These are phyloP conservation scores for Macadamia integrifolia DNA, from an alignment of 164 flowering plant species.

Conservation along the genomic window DNA sequence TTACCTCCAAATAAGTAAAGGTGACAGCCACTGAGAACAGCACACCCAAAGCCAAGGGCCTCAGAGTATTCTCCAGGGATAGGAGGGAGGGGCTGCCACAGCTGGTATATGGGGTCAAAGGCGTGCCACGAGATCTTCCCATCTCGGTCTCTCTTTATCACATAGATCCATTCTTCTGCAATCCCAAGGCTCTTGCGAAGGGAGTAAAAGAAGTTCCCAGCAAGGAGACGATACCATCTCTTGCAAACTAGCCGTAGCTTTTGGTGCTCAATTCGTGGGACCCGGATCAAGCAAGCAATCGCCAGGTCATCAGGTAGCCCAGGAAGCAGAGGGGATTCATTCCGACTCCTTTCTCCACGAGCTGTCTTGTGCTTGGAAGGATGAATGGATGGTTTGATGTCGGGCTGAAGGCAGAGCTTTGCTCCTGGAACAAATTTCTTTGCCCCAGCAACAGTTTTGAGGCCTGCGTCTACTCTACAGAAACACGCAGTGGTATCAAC, in stretches of 20 bases:
- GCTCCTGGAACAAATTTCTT: constrained; percentile 70
- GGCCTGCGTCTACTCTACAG: constrained; percentile 76
- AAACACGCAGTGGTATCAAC: constrained; percentile 77
- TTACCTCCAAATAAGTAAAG: constrained; percentile 80
- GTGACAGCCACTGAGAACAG: constrained; percentile 78
- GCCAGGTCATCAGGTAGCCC: constrained; percentile 97
- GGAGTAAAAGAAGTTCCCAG: constrained; percentile 73
- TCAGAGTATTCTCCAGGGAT: constrained; percentile 67
- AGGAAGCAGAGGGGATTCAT: constrained; percentile 69
- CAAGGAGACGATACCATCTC: constrained; percentile 76
- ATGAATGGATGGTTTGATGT: constrained; percentile 69
- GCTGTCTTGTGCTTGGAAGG: constrained; percentile 47
- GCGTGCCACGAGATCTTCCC: constrained; percentile 82
- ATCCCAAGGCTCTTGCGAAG: constrained; percentile 66
- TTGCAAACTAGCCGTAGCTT: constrained; percentile 82
- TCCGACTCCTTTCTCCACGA: constrained; percentile 47
- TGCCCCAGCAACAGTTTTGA: constrained; percentile 81
- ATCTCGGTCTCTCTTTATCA: constrained; percentile 71
- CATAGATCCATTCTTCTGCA: constrained; percentile 84
- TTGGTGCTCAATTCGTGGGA: constrained; percentile 65
- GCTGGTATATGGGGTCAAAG: constrained; percentile 70
- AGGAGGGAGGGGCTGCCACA: constrained; percentile 91
- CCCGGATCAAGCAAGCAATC: constrained; percentile 81
- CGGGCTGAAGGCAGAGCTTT: constrained; percentile 69
- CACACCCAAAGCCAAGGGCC: constrained; percentile 79